phyloP scores from a whole-genome alignment of 768 basidiomycete genomes.

The Termitomyces bulborhizus region DNA sequence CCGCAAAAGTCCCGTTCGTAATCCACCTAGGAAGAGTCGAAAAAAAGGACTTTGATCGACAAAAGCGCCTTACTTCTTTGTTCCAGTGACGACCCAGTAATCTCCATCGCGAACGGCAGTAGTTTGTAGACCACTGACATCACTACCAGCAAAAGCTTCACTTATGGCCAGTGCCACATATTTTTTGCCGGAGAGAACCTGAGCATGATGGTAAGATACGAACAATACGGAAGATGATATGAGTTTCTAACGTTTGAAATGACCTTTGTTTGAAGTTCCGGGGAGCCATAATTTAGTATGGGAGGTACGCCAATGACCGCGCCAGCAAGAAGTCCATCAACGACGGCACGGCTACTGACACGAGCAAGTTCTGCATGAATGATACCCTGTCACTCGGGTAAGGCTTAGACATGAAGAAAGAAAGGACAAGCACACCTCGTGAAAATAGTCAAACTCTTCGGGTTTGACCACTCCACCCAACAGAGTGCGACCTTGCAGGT shows the following conservation, averaged over 20 bases:
- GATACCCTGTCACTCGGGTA: conserved; percentile 44
- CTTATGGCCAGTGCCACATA: conserved; percentile 87
- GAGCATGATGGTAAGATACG: background rate
- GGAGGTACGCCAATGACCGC: conserved; percentile 87
- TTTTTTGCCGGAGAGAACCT: conserved; percentile 66
- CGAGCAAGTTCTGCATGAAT: conserved; percentile 79
- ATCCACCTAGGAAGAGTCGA: conserved; percentile 57
- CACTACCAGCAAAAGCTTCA: conserved; percentile 90
- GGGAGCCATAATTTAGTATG: conserved; percentile 80
- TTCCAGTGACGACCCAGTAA: conserved; percentile 85
- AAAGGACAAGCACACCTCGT: conserved; percentile 50
- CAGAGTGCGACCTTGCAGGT: conserved; percentile 70
- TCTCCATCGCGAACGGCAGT: conserved; percentile 83
- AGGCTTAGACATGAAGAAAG: no score
- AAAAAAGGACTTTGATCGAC: background rate
- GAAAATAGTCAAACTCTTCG: conserved; percentile 92
- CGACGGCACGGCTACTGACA: conserved; percentile 79
- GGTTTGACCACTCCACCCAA: conserved; percentile 72
- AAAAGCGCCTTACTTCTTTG: conserved; percentile 65
- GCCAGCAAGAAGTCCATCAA: conserved; percentile 80
- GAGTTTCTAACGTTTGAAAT: conserved; percentile 54
- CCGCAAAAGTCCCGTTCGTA: conserved; percentile 79
- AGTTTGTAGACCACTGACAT: conserved; percentile 80
- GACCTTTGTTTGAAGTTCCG: conserved; percentile 63
- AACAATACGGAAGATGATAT: background rate